Evolutionary conservation across 164 flowering plant genomes (phyloP).

Genomic region (Vitis amurensis): DNA sequence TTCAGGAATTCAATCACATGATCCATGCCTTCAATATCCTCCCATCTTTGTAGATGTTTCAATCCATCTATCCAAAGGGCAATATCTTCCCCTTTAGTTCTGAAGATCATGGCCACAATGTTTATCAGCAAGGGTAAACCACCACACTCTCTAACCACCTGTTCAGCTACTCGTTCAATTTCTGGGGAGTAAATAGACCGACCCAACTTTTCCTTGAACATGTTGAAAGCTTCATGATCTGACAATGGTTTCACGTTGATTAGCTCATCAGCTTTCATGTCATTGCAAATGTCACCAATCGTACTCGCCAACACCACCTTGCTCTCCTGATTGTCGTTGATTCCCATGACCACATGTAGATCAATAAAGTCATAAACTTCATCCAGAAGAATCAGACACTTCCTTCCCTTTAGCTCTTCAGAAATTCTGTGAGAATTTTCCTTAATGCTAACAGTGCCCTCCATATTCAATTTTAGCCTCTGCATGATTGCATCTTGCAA

Average conservation of each 20-base stretch:
- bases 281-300: neutral
- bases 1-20: conserved; percentile 3
- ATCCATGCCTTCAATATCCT: neutral
- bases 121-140: conserved; percentile 7
- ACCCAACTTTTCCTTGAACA: conserved; percentile 12
- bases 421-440: neutral
- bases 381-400: conserved; percentile 22
- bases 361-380: conserved; percentile 6
- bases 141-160: conserved; percentile 1
- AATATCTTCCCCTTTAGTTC: neutral
- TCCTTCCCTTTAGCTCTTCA: neutral
- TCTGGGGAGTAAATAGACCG: neutral
- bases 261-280: conserved; percentile 6
- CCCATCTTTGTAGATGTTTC: neutral
- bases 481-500: conserved; percentile 9
- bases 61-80: conserved; percentile 6
- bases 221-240: neutral
- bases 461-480: neutral
- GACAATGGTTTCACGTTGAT: conserved; percentile 10
- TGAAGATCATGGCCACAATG: neutral
- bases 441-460: neutral
- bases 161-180: conserved; percentile 1
- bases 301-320: conserved; percentile 12
- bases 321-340: neutral
- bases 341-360: conserved; percentile 8